These are phyloP conservation scores for Cyclotella sp. DNA, from an alignment of 108 stramenopile species.

Conservation along the genomic window DNA sequence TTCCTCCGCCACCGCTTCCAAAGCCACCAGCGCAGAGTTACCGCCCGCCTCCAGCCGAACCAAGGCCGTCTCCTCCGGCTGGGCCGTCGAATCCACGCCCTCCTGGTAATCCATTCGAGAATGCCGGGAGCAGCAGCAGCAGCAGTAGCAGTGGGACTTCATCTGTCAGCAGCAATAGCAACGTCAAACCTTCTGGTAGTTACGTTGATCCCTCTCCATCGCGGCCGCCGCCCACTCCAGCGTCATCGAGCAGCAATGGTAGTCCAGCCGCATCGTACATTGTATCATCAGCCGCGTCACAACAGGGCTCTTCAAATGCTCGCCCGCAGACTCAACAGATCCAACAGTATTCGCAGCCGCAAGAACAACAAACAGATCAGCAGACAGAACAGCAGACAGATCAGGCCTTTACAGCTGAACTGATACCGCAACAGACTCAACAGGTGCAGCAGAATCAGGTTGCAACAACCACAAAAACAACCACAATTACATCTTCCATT, in stretches of 20 bases:
- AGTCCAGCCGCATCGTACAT: no score
- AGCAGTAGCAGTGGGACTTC: no score
- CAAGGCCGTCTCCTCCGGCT: background rate
- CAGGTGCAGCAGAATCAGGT: background rate
- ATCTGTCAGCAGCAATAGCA: background rate
- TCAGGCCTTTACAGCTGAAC: background rate
- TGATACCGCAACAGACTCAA: background rate
- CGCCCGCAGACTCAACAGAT: background rate
- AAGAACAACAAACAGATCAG: background rate
- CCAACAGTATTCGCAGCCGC: background rate
- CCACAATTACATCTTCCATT: conserved; percentile 1
- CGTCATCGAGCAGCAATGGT: background rate
- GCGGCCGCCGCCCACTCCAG: background rate
- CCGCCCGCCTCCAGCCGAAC: background rate
- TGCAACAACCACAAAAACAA: background rate
- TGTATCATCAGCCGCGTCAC: no score
- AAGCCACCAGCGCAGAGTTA: background rate
- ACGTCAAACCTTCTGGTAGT: background rate
- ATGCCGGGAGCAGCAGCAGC: background rate
- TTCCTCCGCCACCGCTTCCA: conserved; percentile 2
- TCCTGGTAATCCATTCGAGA: conserved; percentile 9
- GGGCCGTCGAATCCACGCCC: background rate
- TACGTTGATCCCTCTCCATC: background rate
- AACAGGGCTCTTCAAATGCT: no score
- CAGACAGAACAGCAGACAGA: no score